Percentiles rank a stretch among this genome's conserved stretches.
These are phyloP conservation scores for Tetramitus jugosus DNA, from an alignment of 208 protist species.

Conservation along the genomic window DNA sequence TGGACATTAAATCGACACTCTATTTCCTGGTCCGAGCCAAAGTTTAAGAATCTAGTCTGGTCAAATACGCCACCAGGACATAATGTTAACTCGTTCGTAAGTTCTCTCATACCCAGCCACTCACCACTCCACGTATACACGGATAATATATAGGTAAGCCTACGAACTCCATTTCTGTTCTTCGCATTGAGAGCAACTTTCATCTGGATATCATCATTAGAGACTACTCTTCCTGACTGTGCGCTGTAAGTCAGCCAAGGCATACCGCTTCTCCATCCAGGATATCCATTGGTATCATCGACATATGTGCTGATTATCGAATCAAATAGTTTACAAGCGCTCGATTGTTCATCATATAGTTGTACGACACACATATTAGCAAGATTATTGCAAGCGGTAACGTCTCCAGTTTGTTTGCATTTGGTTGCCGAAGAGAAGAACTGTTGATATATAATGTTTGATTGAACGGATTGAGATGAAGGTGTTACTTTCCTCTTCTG, in stretches of 20 bases:
- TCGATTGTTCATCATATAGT: not conserved
- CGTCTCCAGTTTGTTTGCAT: not conserved
- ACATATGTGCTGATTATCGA: not conserved
- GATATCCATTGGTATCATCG: not conserved
- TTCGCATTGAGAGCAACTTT: not conserved
- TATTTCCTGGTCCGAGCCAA: not conserved
- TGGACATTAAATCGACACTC: constrained; percentile 14
- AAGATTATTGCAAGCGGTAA: not conserved
- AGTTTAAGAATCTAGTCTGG: not conserved
- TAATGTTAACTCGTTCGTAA: constrained; percentile 1
- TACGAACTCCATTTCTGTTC: not conserved
- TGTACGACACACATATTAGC: constrained; percentile 8
- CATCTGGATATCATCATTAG: not conserved
- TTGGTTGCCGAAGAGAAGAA: not conserved
- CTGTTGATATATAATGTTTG: too few relatives aligned
- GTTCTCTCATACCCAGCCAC: not conserved
- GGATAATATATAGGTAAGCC: not conserved
- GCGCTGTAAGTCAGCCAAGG: not conserved
- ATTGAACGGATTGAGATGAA: too few relatives aligned
- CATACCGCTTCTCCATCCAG: not conserved
- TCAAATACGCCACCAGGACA: not conserved
- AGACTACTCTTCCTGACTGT: not conserved
- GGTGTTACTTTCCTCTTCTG: too few relatives aligned
- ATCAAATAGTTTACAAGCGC: constrained; percentile 14
- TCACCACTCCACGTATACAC: not conserved